Evolutionary conservation across 2,329 filamentous ascomycete genomes (phyloP).

Genomic region (Epicoccum nigrum): DNA sequence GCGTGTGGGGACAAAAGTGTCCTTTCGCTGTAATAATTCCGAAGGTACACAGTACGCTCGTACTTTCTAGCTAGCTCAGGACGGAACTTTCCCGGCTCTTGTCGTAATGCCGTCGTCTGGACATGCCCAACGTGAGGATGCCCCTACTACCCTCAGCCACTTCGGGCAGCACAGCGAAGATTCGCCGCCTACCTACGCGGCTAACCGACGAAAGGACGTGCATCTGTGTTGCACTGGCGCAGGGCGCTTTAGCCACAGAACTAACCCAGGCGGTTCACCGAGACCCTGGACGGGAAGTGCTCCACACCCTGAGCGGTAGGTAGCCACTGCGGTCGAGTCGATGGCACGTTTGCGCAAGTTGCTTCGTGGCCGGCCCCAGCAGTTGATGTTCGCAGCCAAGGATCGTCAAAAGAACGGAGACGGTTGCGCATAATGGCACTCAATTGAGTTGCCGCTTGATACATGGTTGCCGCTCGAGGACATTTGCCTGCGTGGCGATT

Average conservation of each 20-base stretch:
- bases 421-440: neutral
- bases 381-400: slow-evolving; percentile 5
- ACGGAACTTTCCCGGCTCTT: neutral
- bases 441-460: slow-evolving; percentile 5
- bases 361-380: neutral
- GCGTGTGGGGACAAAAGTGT: too few relatives aligned
- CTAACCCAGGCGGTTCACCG: slow-evolving; percentile 3
- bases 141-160: slow-evolving; percentile 9
- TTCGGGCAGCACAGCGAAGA: slow-evolving; percentile 3
- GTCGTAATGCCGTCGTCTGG: neutral
- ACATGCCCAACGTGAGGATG: neutral
- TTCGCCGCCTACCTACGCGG: slow-evolving; percentile 1
- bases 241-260: neutral
- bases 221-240: neutral
- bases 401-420: neutral
- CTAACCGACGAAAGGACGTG: slow-evolving; percentile 1
- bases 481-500: slow-evolving; percentile 23
- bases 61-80: neutral
- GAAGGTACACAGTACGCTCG: too few relatives aligned
- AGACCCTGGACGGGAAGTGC: neutral
- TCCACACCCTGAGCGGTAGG: neutral
- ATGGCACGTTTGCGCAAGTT: neutral
- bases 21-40: too few relatives aligned
- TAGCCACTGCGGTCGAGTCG: neutral
- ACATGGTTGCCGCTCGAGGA: slow-evolving; percentile 19